Conservation (phyloP, 108 stramenopile genomes). For the Fragilaria crotonensis region DNA sequence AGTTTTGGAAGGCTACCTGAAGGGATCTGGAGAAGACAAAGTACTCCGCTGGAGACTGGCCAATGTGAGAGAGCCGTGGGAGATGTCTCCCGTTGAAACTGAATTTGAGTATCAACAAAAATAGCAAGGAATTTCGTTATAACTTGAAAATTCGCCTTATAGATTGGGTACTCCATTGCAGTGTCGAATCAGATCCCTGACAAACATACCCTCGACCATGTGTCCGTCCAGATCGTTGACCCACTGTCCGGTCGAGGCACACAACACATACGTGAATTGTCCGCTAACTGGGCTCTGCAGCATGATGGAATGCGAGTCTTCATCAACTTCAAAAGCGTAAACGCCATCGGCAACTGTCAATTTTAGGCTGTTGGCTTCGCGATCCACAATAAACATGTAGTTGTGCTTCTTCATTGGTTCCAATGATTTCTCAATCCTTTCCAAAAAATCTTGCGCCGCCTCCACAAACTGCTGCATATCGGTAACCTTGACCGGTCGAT, state of each 20-base stretch:
- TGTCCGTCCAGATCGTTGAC: slow-evolving; percentile 65
- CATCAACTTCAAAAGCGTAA: slow-evolving; percentile 37
- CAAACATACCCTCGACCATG: slow-evolving; percentile 64
- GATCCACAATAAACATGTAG: slow-evolving; percentile 38
- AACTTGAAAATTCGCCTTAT: too few relatives aligned
- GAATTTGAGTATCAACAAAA: too few relatives aligned
- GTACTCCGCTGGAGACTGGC: background rate
- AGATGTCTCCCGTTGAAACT: too few relatives aligned
- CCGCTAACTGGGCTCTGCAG: slow-evolving; percentile 67
- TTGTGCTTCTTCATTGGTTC: slow-evolving; percentile 53
- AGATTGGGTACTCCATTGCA: slow-evolving; percentile 74
- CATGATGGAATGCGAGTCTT: slow-evolving; percentile 30
- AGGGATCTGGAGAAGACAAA: too few relatives aligned
- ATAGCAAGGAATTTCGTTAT: too few relatives aligned
- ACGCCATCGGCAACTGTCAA: slow-evolving; percentile 41
- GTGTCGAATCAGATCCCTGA: slow-evolving; percentile 73
- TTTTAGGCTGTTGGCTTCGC: slow-evolving; percentile 27
- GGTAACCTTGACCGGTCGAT: too few relatives aligned
- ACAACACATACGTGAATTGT: slow-evolving; percentile 46
- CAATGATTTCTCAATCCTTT: slow-evolving; percentile 47
- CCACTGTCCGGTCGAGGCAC: slow-evolving; percentile 54
- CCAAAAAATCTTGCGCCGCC: slow-evolving; percentile 41
- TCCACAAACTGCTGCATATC: too few relatives aligned
- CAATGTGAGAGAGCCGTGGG: too few relatives aligned
- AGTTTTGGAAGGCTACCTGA: too few relatives aligned